These are phyloP conservation scores for Leersia perrieri DNA, from an alignment of 176 grass and related monocot genomes.

Conservation along the genomic window DNA sequence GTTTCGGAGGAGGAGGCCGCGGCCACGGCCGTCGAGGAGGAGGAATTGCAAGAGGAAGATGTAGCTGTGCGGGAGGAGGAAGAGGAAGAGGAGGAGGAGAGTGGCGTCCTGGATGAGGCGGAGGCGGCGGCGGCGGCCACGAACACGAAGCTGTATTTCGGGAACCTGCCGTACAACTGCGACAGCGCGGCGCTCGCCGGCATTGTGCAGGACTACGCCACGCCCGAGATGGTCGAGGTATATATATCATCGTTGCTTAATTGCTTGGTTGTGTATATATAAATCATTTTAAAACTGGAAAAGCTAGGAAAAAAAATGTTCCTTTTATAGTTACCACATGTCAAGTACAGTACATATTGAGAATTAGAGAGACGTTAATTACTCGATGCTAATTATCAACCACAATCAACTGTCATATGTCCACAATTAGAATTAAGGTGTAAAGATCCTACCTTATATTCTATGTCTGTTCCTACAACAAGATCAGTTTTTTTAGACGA, in stretches of 20 bases:
- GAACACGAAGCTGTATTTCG: constrained; percentile 83
- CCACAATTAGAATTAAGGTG: no score
- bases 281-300: background rate
- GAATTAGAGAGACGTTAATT: no score
- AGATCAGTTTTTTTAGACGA: no score
- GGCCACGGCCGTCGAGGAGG: constrained; percentile 40
- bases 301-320: background rate
- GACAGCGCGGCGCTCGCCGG: constrained; percentile 87
- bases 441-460: no score
- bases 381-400: background rate
- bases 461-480: background rate
- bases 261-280: background rate
- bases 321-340: no score
- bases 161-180: constrained; percentile 95
- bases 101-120: background rate
- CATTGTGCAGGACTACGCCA: constrained; percentile 77
- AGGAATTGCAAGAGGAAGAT: constrained; percentile 37
- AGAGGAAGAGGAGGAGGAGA: background rate
- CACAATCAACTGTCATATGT: no score
- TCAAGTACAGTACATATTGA: no score
- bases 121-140: constrained; percentile 8
- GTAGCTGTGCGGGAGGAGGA: constrained; percentile 6
- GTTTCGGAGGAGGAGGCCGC: constrained; percentile 57
- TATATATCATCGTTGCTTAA: no score
- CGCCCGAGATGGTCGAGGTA: constrained; percentile 95